Evolutionary conservation across 176 grass and related monocot genomes (phyloP).

Genomic region (Hordeum vulgare): MorexV3_pseudomolecules_assembly NC_058522.1:14919081-14919580

Average conservation of each 20-base stretch:
- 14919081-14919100: conserved; percentile 3
- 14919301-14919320: not conserved
- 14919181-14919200: not conserved
- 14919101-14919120: conserved; percentile 13
- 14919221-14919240: not conserved
- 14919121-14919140: not conserved
- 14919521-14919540: conserved; percentile 20
- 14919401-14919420: conserved; percentile 94
- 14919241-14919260: not conserved
- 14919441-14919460: conserved; percentile 42
- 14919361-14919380: conserved; percentile 99
- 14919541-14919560: conserved; percentile 75
- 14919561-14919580: conserved; percentile 99
- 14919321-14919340: conserved; percentile 40
- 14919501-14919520: conserved; percentile 14
- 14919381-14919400: conserved; percentile 99
- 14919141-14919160: not conserved
- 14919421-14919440: conserved; percentile 99
- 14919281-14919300: not conserved
- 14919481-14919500: conserved; percentile 7
- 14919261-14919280: conserved; percentile 3
- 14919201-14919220: not conserved
- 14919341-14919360: conserved; percentile 86
- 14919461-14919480: not conserved
- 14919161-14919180: not conserved